Conservation (phyloP, 805 yeast genomes). For the Wickerhamiella occidentalis region DNA sequence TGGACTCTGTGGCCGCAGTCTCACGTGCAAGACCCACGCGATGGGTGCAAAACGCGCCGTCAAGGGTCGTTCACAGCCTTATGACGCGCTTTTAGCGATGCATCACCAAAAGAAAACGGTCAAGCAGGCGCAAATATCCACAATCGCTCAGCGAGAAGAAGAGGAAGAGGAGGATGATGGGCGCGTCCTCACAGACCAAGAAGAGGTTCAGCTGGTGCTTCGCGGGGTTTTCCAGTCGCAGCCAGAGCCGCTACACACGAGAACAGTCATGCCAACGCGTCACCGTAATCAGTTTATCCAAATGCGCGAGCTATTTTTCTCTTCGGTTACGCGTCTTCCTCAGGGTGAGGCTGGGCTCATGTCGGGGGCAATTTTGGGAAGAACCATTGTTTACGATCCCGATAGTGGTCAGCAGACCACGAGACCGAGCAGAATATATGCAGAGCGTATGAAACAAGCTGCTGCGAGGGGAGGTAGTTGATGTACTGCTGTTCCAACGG, state of each 20-base stretch:
- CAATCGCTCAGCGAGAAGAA: conserved; percentile 26
- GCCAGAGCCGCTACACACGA: conserved; percentile 65
- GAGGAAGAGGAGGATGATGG: conserved; percentile 24
- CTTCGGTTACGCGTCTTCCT: conserved; percentile 49
- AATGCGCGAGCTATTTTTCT: conserved; percentile 82
- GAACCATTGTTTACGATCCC: conserved; percentile 27
- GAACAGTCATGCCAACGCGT: conserved; percentile 57
- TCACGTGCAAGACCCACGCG: conserved; percentile 95
- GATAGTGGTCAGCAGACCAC: conserved; percentile 21
- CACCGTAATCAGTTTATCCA: conserved; percentile 57
- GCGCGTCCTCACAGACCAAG: conserved; percentile 55
- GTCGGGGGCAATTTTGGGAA: conserved; percentile 27
- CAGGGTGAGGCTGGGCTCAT: conserved; percentile 12
- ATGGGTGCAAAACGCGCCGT: conserved; percentile 98
- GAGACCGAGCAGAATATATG: conserved; percentile 24
- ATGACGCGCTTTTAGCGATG: conserved; percentile 74
- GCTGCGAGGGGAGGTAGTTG: neutral
- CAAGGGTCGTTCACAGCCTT: conserved; percentile 83
- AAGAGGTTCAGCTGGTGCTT: conserved; percentile 78
- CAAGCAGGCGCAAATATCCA: conserved; percentile 31
- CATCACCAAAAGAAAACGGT: conserved; percentile 91
- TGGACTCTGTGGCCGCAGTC: conserved; percentile 86
- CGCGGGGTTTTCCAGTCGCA: conserved; percentile 69
- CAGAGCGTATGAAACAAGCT: conserved; percentile 7
- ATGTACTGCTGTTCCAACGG: too few species aligned